These are phyloP conservation scores for Melaleuca quinquenervia DNA, from an alignment of 345 rosid species.

Conservation along the genomic window DNA sequence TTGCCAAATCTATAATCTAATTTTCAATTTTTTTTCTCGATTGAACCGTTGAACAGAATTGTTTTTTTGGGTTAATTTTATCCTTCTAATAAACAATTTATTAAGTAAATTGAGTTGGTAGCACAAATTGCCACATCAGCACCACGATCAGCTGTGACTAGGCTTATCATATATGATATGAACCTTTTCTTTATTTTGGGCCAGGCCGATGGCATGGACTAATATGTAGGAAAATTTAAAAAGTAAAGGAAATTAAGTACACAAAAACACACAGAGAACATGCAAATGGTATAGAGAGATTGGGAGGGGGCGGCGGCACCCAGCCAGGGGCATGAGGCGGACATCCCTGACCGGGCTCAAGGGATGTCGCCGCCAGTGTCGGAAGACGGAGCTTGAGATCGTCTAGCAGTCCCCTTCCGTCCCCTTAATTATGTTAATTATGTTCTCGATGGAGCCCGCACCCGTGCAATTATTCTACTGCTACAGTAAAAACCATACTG, in stretches of 20 bases:
- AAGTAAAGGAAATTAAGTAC: neutral
- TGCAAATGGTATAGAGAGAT: neutral
- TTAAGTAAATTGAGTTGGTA: neutral
- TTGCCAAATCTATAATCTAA: neutral
- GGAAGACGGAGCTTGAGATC: neutral
- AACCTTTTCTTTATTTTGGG: neutral
- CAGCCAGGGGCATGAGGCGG: neutral
- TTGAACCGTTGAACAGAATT: neutral
- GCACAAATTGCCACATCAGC: neutral
- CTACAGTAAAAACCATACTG: neutral
- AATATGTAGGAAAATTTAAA: neutral
- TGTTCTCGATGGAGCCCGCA: neutral
- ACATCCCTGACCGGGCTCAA: neutral
- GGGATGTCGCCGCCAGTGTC: neutral
- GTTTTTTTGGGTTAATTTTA: neutral
- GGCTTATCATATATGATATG: too few relatives aligned
- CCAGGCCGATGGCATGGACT: neutral
- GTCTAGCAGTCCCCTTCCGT: neutral
- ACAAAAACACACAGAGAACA: neutral
- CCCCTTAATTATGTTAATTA: neutral
- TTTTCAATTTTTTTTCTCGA: neutral
- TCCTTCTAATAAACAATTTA: neutral
- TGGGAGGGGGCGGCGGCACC: neutral
- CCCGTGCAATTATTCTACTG: neutral
- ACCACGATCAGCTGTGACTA: neutral